Conservation (phyloP, 257 asterid species). For the Perilla frutescens region DNA sequence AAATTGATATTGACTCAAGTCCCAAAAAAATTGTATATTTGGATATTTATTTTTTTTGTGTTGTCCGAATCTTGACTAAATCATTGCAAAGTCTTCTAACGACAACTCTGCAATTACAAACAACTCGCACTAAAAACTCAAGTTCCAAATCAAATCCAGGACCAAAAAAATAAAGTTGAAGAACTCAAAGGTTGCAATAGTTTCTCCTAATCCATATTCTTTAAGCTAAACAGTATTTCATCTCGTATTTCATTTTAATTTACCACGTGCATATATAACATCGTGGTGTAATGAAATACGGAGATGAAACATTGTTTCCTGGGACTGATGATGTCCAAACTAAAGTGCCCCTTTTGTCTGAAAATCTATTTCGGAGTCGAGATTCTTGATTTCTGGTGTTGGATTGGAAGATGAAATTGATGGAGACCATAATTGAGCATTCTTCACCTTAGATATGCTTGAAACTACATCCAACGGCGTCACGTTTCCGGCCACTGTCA, state of each 20-base stretch:
- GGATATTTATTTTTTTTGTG: too few species aligned
- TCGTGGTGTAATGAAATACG: not conserved
- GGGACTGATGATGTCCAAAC: too few species aligned
- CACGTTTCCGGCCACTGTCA: constrained; percentile 73
- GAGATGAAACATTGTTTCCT: not conserved
- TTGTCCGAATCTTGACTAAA: too few species aligned
- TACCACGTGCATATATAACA: not conserved
- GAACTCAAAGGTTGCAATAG: constrained; percentile 13
- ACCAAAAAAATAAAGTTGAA: not conserved
- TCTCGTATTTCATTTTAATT: not conserved
- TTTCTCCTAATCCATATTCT: not conserved
- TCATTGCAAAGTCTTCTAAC: too few species aligned
- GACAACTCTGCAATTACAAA: too few species aligned
- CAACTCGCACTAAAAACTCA: too few species aligned
- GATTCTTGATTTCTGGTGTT: constrained; percentile 35
- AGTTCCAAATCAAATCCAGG: too few species aligned
- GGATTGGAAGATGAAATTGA: constrained; percentile 32
- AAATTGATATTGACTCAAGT: too few species aligned
- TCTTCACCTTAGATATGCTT: constrained; percentile 82
- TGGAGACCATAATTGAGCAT: constrained; percentile 78
- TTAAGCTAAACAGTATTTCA: not conserved
- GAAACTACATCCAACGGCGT: constrained; percentile 67
- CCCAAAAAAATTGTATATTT: too few species aligned
- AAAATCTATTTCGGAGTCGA: not conserved
- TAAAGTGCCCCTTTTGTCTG: not conserved